phyloP scores from a whole-genome alignment of 2,329 filamentous ascomycete species.

The Arthrobotrys sinensis region DNA sequence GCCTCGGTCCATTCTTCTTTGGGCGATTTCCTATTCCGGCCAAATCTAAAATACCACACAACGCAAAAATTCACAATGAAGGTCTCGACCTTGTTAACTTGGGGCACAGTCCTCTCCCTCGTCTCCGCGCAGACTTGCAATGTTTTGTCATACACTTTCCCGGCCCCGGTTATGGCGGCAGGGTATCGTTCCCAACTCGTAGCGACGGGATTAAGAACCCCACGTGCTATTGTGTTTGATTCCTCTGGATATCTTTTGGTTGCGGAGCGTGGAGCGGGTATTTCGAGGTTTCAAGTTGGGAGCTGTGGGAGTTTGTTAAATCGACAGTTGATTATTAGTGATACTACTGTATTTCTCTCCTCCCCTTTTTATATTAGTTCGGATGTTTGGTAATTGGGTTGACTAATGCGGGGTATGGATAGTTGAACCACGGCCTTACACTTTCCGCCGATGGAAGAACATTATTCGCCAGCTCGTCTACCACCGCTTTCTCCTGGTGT shows the following conservation, averaged over 20 bases:
- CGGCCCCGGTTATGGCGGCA: constrained; percentile 49
- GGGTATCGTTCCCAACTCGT: constrained; percentile 70
- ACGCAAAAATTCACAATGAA: constrained; percentile 55
- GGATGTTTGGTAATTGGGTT: neutral
- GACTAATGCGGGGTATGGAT: neutral
- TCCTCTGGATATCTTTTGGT: constrained; percentile 70
- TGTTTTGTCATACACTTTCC: constrained; percentile 43
- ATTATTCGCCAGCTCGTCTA: constrained; percentile 67
- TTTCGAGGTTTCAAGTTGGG: constrained; percentile 68
- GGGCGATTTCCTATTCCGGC: constrained; percentile 11
- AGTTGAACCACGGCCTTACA: constrained; percentile 74
- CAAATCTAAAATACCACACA: constrained; percentile 39
- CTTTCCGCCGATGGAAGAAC: constrained; percentile 72
- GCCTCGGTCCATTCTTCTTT: constrained; percentile 14
- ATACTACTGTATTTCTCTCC: constrained; percentile 42
- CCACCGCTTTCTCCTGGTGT: constrained; percentile 29
- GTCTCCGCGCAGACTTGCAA: constrained; percentile 51
- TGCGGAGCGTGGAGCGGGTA: constrained; percentile 69
- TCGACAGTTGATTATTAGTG: constrained; percentile 45
- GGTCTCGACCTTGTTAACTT: constrained; percentile 35
- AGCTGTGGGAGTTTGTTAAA: constrained; percentile 67
- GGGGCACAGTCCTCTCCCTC: constrained; percentile 16
- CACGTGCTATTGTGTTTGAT: constrained; percentile 71
- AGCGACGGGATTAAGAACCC: constrained; percentile 68
- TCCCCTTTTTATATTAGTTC: neutral